A percentile compares a stretch with the other conserved stretches of the same genome.
phyloP scores from a whole-genome alignment of 192 early-diverging fungal genomes.

The Dissophora globulifera region DNA sequence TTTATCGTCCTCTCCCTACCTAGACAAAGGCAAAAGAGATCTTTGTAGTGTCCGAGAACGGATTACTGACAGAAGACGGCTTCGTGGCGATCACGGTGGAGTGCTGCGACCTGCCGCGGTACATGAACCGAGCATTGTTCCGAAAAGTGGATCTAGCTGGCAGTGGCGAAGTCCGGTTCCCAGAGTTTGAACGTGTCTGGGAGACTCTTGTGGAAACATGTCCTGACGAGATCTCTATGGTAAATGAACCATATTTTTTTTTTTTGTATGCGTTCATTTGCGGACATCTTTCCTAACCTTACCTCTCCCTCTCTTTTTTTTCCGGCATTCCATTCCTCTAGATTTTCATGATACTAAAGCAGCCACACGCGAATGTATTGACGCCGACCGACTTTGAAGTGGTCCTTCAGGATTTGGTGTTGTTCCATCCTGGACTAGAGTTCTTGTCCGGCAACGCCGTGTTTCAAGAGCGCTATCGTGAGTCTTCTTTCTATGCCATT shows the following conservation, averaged over 20 bases:
- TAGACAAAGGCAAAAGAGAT: constrained; percentile 43
- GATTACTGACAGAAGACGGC: constrained; percentile 47
- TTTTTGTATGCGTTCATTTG: too few relatives aligned
- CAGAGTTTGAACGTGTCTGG: constrained; percentile 48
- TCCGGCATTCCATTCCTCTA: too few relatives aligned
- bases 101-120: constrained; percentile 72
- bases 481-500: too few relatives aligned
- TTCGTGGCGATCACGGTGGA: constrained; percentile 60
- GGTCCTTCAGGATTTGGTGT: constrained; percentile 84
- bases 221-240: constrained; percentile 55
- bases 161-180: constrained; percentile 21
- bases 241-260: too few relatives aligned
- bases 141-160: constrained; percentile 43
- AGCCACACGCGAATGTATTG: constrained; percentile 53
- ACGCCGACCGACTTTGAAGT: constrained; percentile 74
- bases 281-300: too few relatives aligned
- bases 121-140: constrained; percentile 76
- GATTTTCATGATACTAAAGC: constrained; percentile 72
- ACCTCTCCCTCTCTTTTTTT: constrained; percentile 21
- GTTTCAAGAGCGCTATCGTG: constrained; percentile 88
- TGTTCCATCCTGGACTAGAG: constrained; percentile 88
- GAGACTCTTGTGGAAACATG: constrained; percentile 32
- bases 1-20: background rate
- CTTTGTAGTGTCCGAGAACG: constrained; percentile 31
- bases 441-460: constrained; percentile 83